These are phyloP conservation scores for Rhizomucor pusillus DNA, from an alignment of 371 early-diverging fungal species.

Conservation along the genomic window DNA sequence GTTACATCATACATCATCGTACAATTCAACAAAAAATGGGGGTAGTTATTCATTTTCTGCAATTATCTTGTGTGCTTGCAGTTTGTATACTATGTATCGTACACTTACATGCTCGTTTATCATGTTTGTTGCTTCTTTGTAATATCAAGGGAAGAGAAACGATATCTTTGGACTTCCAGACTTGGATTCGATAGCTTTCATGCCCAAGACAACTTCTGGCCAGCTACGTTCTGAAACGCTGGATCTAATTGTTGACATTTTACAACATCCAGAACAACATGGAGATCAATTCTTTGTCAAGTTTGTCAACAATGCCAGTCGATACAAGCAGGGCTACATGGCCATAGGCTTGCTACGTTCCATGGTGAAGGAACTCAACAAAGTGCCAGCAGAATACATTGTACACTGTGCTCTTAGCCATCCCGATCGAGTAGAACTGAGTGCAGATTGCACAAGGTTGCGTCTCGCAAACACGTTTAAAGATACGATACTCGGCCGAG, in stretches of 20 bases:
- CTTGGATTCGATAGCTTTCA: too few relatives aligned
- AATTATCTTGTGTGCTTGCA: too few relatives aligned
- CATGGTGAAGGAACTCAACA: constrained; percentile 12
- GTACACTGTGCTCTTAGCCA: constrained; percentile 13
- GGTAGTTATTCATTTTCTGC: too few relatives aligned
- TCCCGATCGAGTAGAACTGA: constrained; percentile 12
- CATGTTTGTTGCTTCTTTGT: too few relatives aligned
- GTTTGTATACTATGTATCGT: too few relatives aligned
- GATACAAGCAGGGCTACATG: constrained; percentile 8
- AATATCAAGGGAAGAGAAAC: too few relatives aligned
- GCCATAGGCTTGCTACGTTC: constrained; percentile 11
- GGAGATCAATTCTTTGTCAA: constrained; percentile 14
- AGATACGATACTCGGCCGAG: constrained; percentile 4
- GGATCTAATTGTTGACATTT: constrained; percentile 2
- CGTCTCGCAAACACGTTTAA: constrained; percentile 4
- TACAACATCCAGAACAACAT: constrained; percentile 10
- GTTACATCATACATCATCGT: too few relatives aligned
- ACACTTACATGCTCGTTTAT: too few relatives aligned
- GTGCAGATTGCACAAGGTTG: constrained; percentile 8
- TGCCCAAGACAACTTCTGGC: too few relatives aligned
- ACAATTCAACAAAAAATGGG: too few relatives aligned
- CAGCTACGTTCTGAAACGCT: background rate
- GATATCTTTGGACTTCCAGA: too few relatives aligned
- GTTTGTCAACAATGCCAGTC: constrained; percentile 7
- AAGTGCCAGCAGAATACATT: constrained; percentile 16